phyloP scores from a whole-genome alignment of 2,329 filamentous ascomycete genomes.

The Fusarium brachygibbosum region DNA sequence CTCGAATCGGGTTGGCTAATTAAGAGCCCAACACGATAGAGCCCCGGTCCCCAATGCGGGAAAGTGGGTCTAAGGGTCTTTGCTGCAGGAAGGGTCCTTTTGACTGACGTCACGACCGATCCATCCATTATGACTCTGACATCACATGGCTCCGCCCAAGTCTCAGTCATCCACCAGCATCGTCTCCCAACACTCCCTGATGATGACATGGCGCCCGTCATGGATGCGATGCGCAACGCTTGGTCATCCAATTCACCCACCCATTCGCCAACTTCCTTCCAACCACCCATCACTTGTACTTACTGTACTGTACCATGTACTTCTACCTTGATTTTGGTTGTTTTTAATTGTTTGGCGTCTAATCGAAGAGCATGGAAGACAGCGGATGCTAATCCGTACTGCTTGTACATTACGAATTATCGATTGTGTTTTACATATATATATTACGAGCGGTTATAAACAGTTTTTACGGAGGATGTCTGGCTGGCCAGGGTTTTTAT shows the following conservation, averaged over 20 bases:
- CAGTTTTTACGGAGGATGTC: conserved; percentile 2
- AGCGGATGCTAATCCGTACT: conserved; percentile 26
- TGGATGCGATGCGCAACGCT: conserved; percentile 23
- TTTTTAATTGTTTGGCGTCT: conserved; percentile 35
- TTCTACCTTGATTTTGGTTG: conserved; percentile 25
- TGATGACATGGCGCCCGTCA: conserved; percentile 48
- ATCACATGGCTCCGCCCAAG: conserved; percentile 29
- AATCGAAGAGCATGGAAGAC: conserved; percentile 36
- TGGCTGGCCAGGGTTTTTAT: conserved; percentile 38
- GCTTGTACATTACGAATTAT: conserved; percentile 27
- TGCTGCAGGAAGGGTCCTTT: conserved; percentile 51
- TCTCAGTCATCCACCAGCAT: conserved; percentile 23
- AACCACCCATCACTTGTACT: neutral
- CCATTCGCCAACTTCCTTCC: neutral
- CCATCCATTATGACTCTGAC: conserved; percentile 20
- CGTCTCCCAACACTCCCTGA: conserved; percentile 27
- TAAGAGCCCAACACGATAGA: conserved; percentile 27
- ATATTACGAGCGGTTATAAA: neutral
- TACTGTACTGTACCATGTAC: neutral
- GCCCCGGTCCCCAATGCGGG: conserved; percentile 19
- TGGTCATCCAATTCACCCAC: conserved; percentile 9
- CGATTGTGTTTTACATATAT: neutral
- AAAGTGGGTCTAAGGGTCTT: conserved; percentile 51
- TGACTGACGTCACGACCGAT: conserved; percentile 31
- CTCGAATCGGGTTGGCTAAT: conserved; percentile 34